Evolutionary conservation across 768 basidiomycete genomes (phyloP).

Genomic region (Xanthoconium stramineum): DNA sequence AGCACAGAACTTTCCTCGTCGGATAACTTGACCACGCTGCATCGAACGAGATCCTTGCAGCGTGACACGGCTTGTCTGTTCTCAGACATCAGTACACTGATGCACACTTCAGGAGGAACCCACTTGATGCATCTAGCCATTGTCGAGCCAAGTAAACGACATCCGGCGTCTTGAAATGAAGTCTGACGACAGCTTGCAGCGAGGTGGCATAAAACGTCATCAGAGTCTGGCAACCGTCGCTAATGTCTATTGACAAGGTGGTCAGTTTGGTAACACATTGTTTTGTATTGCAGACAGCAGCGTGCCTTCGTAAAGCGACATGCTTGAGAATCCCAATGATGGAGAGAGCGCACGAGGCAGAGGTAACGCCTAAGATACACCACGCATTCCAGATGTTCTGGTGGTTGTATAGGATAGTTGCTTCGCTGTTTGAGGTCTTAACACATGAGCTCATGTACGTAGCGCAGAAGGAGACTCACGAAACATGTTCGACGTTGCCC

Average conservation of each 20-base stretch:
- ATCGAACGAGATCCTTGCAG: slow-evolving; percentile 77
- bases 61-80: slow-evolving; percentile 70
- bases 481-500: slow-evolving; percentile 44
- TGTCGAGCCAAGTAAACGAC: slow-evolving; percentile 67
- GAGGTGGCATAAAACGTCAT: slow-evolving; percentile 80
- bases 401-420: slow-evolving; percentile 41
- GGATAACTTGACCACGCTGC: slow-evolving; percentile 61
- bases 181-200: slow-evolving; percentile 58
- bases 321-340: slow-evolving; percentile 64
- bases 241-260: slow-evolving; percentile 46
- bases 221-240: slow-evolving; percentile 66
- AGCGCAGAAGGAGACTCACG: slow-evolving; percentile 34
- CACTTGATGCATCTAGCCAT: slow-evolving; percentile 78
- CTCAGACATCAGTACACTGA: slow-evolving; percentile 6
- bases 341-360: slow-evolving; percentile 66
- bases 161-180: slow-evolving; percentile 61
- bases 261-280: not conserved
- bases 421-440: slow-evolving; percentile 20
- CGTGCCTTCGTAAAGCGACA: slow-evolving; percentile 72
- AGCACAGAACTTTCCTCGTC: slow-evolving; percentile 62
- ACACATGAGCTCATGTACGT: not conserved
- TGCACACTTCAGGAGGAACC: slow-evolving; percentile 12
- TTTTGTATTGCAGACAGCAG: not conserved
- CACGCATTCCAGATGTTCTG: slow-evolving; percentile 48
- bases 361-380: slow-evolving; percentile 68